Conservation (phyloP, 148 eudicot species). For the Amaranthus palmeri region DNA sequence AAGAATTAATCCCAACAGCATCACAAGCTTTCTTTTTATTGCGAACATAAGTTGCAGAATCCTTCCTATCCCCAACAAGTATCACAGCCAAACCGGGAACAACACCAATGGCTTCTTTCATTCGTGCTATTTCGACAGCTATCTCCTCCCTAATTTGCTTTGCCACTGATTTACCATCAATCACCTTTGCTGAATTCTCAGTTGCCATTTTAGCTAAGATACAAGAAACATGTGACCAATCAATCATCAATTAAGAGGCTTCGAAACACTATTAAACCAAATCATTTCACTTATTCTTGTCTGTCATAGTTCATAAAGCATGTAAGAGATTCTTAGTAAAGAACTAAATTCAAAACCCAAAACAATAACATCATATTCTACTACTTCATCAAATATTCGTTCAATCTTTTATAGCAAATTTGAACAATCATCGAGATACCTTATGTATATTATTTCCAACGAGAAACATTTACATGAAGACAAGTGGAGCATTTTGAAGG, state of each 20-base stretch:
- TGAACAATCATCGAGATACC: too few relatives aligned
- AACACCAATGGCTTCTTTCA: constrained; percentile 71
- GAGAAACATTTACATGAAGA: too few relatives aligned
- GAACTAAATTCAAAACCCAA: neutral
- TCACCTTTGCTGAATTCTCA: constrained; percentile 55
- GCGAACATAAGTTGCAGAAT: constrained; percentile 87
- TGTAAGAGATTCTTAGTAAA: neutral
- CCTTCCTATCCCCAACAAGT: constrained; percentile 88
- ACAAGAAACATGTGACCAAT: neutral
- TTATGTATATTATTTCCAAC: too few relatives aligned
- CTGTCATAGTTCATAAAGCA: neutral
- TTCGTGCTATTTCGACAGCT: constrained; percentile 56
- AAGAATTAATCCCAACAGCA: constrained; percentile 72
- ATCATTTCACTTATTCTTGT: neutral
- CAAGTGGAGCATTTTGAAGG: too few relatives aligned
- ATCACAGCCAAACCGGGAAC: constrained; percentile 94
- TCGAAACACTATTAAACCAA: neutral
- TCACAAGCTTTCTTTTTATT: constrained; percentile 93
- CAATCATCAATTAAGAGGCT: neutral
- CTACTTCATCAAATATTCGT: too few relatives aligned
- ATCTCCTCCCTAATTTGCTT: constrained; percentile 76
- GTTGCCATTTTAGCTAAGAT: constrained; percentile 47
- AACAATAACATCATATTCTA: too few relatives aligned
- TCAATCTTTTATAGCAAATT: too few relatives aligned
- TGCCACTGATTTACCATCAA: constrained; percentile 78